Evolutionary conservation across 2,329 filamentous ascomycete genomes (phyloP).

Genomic region (Colletotrichum endophyticum): DNA sequence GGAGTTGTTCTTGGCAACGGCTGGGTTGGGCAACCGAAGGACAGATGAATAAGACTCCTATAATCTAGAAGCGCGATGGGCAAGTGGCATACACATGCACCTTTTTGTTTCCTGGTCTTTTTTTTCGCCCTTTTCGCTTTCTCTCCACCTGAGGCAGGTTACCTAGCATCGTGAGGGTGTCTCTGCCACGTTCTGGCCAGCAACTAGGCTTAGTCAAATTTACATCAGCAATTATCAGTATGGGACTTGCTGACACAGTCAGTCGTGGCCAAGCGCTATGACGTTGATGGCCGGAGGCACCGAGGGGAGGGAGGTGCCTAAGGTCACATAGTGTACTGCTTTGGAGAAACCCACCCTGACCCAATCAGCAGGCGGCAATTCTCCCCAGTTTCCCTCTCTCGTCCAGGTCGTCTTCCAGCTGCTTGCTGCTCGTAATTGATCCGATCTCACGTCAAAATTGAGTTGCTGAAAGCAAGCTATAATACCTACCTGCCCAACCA

Average conservation of each 20-base stretch:
- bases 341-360: neutral
- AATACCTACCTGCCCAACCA: neutral
- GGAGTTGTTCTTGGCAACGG: neutral
- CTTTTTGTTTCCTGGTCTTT: neutral
- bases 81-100: neutral
- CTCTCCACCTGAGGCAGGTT: neutral
- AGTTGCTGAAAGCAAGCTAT: neutral
- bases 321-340: neutral
- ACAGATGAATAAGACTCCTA: neutral
- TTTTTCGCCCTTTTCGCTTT: neutral
- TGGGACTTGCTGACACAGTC: neutral
- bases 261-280: neutral
- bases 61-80: neutral
- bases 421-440: neutral
- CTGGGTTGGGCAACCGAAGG: neutral
- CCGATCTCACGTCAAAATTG: neutral
- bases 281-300: neutral
- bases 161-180: neutral
- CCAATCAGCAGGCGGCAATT: conserved; percentile 3
- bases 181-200: conserved; percentile 16
- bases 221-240: conserved; percentile 29
- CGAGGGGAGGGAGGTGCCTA: neutral
- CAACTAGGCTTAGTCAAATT: conserved; percentile 28
- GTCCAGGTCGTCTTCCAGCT: neutral
- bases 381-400: neutral